Evolutionary conservation across 257 asterid species (phyloP), one percentile per base, ranked within the genome.

Genomic region (Nicotiana paniculata): DNA sequence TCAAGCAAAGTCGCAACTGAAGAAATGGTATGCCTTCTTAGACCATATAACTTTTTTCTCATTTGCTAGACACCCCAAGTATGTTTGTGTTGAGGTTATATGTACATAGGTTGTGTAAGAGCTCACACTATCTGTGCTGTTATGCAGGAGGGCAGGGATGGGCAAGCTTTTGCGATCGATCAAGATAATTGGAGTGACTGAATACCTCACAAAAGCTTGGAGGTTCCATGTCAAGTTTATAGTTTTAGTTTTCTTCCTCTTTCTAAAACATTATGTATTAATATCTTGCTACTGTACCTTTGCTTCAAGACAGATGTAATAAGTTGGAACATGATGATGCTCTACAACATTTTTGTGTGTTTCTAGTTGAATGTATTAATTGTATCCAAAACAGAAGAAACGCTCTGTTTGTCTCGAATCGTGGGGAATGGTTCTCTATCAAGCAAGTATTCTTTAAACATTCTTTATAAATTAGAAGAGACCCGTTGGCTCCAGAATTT

Each of bases 121-220:
- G 28, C 9, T 74, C 13, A 17, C 28, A 33, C 18, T 51, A 15
- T 75, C 43, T 75, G 46, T 4, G 55, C 65, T 77, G 63, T 80
- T 65, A 69, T 82, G 86, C 93, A 95, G 97, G 97, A 88, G 21
- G 93, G 88, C 75, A 39, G 53, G 85, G 89, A 85, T 28, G 95
- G 84, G 83, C 81, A 84, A 80, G 85, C 90, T 82, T 84, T 82
- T 72, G 81, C 86, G 53, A 72, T 77, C 43, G 97, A 95, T 81
- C 89, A 88, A 85, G 99, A 95, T 86, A 89, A 91, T 88, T 95
- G 99, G 99, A 95, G 99, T 32, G 97, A 95, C 88, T 93, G 89
- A 93, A 88, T 85, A 81, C 54, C 62, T 48, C 63, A 51, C 1
- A 0, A 24, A 24, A 74, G 24, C 16, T 74, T 12, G 0, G 79